A percentile compares a stretch with the other conserved stretches of the same genome.
phyloP scores from a whole-genome alignment of 1,284 basidiomycete species.

The Tranzscheliella williamsii region DNA sequence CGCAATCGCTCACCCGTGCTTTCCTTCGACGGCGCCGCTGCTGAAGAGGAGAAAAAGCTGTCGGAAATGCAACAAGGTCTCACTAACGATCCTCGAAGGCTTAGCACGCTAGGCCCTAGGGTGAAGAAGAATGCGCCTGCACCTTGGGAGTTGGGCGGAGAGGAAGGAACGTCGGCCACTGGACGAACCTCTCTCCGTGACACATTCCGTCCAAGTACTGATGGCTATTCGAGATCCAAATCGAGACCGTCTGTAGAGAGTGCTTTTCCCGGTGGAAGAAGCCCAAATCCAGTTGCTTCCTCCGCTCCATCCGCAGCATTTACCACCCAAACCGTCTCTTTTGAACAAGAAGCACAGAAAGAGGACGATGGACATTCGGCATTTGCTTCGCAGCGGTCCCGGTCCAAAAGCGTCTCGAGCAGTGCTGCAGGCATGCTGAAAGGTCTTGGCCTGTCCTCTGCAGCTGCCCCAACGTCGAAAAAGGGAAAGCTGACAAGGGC shows the following conservation, averaged over 20 bases:
- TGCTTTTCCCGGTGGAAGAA: conserved; percentile 1
- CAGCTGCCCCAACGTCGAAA: conserved; percentile 33
- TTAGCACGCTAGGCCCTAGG: conserved; percentile 47
- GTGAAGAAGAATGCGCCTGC: conserved; percentile 54
- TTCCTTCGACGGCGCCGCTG: conserved; percentile 42
- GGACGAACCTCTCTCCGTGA: conserved; percentile 30
- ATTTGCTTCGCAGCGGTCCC: conserved; percentile 32
- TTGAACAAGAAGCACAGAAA: conserved; percentile 24
- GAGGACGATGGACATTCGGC: conserved; percentile 15
- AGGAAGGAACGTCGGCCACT: conserved; percentile 9
- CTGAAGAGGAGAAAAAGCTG: conserved; percentile 42
- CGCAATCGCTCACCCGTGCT: conserved; percentile 45
- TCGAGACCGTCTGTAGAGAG: conserved; percentile 28
- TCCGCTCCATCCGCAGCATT: conserved; percentile 3
- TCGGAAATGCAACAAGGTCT: conserved; percentile 17
- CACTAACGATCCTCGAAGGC: conserved; percentile 15
- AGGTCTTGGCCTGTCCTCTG: conserved; percentile 44
- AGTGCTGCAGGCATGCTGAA: conserved; percentile 50
- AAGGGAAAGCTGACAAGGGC: conserved; percentile 51
- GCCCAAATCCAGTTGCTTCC: conserved; percentile 8
- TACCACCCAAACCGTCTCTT: conserved; percentile 4
- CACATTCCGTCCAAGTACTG: conserved; percentile 14
- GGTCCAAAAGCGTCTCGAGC: conserved; percentile 47
- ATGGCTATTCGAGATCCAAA: conserved; percentile 30
- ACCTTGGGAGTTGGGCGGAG: conserved; percentile 49